Percentiles rank a stretch among this genome's conserved stretches.
Evolutionary conservation across 352 stramenopile genomes (phyloP).

Genomic region (Globisporangium paroecandrum): DNA sequence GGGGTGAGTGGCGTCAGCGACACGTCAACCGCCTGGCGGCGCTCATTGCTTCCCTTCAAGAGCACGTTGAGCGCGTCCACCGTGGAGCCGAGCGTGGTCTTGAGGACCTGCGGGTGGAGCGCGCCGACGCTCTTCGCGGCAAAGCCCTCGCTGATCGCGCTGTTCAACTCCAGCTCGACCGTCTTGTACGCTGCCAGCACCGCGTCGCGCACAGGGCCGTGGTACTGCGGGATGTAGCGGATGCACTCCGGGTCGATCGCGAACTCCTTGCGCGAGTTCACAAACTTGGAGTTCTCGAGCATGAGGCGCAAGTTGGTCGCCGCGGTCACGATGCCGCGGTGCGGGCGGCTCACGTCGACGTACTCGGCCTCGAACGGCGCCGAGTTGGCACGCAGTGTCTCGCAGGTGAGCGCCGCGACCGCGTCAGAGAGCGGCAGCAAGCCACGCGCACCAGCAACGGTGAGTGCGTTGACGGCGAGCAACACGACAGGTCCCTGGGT

Average conservation of each 20-base stretch:
- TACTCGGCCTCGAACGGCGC: constrained; percentile 80
- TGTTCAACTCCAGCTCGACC: constrained; percentile 76
- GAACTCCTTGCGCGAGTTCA: constrained; percentile 52
- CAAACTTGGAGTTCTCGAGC: constrained; percentile 85
- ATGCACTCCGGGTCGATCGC: constrained; percentile 36
- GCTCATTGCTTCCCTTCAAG: constrained; percentile 50
- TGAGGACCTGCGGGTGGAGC: constrained; percentile 63
- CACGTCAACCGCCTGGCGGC: constrained; percentile 29
- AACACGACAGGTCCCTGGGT: constrained; percentile 33
- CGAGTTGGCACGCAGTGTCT: constrained; percentile 61
- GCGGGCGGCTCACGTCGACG: constrained; percentile 73
- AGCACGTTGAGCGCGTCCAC: constrained; percentile 58
- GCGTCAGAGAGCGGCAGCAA: constrained; percentile 68
- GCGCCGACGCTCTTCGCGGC: constrained; percentile 18
- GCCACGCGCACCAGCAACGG: constrained; percentile 58
- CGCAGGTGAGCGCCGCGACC: constrained; percentile 80
- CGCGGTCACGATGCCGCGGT: constrained; percentile 85
- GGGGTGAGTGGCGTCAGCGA: constrained; percentile 16
- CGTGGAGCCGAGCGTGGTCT: constrained; percentile 53
- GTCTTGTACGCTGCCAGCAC: constrained; percentile 64
- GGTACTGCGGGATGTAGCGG: constrained; percentile 78
- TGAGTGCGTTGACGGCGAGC: constrained; percentile 50
- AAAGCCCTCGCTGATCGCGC: constrained; percentile 23
- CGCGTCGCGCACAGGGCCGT: constrained; percentile 71
- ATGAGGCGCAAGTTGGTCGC: constrained; percentile 84